A percentile compares a stretch with the other conserved stretches of the same genome.
phyloP scores from a whole-genome alignment of 768 basidiomycete genomes.

The Mycena sanguinolenta region DNA sequence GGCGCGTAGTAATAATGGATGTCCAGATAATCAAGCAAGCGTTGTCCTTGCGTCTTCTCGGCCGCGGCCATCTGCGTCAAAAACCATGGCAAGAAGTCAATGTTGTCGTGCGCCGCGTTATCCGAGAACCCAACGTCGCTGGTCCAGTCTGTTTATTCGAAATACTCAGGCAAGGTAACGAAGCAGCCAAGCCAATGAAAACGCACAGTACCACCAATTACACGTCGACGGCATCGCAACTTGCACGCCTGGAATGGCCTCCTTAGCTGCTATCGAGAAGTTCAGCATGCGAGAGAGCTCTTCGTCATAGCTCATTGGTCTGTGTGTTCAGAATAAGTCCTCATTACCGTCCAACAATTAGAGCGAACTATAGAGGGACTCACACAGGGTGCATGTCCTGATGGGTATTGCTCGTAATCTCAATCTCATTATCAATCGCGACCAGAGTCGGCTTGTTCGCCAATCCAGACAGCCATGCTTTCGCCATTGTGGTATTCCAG shows the following conservation, averaged over 20 bases:
- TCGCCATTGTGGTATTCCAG: constrained; percentile 62
- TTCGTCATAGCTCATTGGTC: constrained; percentile 64
- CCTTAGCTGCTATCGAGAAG: constrained; percentile 46
- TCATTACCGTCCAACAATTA: neutral
- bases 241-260: constrained; percentile 32
- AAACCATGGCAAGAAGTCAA: constrained; percentile 71
- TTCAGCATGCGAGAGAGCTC: constrained; percentile 61
- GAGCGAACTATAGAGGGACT: neutral
- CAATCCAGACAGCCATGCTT: constrained; percentile 59
- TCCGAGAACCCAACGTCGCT: constrained; percentile 62
- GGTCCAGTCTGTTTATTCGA: constrained; percentile 60
- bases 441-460: constrained; percentile 63
- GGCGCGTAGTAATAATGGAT: constrained; percentile 69
- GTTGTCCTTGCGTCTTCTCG: constrained; percentile 50
- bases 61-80: constrained; percentile 60
- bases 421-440: constrained; percentile 69
- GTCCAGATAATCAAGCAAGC: constrained; percentile 68
- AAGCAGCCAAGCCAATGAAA: no score
- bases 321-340: constrained; percentile 27
- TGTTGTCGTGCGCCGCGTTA: constrained; percentile 63
- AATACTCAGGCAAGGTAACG: neutral
- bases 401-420: constrained; percentile 46
- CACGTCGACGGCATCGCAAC: constrained; percentile 38
- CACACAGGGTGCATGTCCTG: neutral
- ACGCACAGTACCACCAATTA: constrained; percentile 38